These are phyloP conservation scores for Arthrobotrys musiformis DNA, from an alignment of 2,329 filamentous ascomycete species.

Conservation along the genomic window DNA sequence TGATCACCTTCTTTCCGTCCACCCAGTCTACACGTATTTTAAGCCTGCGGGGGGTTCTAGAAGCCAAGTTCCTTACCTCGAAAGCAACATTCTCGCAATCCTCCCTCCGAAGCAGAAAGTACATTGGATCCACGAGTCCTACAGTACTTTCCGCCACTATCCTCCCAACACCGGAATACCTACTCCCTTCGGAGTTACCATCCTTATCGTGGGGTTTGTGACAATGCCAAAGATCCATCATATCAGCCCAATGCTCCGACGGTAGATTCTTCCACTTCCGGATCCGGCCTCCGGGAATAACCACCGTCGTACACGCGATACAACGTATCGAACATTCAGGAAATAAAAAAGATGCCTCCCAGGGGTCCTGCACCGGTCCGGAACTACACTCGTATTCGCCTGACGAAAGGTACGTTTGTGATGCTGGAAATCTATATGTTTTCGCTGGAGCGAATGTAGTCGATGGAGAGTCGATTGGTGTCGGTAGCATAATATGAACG, in stretches of 20 bases:
- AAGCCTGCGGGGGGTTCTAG: not conserved
- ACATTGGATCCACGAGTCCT: conserved; percentile 83
- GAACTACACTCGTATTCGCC: conserved; percentile 27
- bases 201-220: conserved; percentile 81
- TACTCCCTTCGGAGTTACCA: conserved; percentile 60
- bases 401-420: conserved; percentile 57
- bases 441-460: conserved; percentile 65
- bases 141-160: conserved; percentile 74
- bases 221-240: conserved; percentile 99
- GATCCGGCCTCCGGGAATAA: conserved; percentile 63
- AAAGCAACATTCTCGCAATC: conserved; percentile 69
- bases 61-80: conserved; percentile 64
- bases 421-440: conserved; percentile 58
- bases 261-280: conserved; percentile 88
- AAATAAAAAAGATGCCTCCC: conserved; percentile 68
- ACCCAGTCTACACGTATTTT: conserved; percentile 10
- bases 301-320: conserved; percentile 65
- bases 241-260: conserved; percentile 97
- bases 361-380: conserved; percentile 64
- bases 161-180: conserved; percentile 63
- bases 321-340: conserved; percentile 60
- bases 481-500: conserved; percentile 65
- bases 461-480: conserved; percentile 65
- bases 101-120: conserved; percentile 75
- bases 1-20: conserved; percentile 56